phyloP scores from a whole-genome alignment of 805 yeast genomes.

The Saccharomycopsis selenospora region DNA sequence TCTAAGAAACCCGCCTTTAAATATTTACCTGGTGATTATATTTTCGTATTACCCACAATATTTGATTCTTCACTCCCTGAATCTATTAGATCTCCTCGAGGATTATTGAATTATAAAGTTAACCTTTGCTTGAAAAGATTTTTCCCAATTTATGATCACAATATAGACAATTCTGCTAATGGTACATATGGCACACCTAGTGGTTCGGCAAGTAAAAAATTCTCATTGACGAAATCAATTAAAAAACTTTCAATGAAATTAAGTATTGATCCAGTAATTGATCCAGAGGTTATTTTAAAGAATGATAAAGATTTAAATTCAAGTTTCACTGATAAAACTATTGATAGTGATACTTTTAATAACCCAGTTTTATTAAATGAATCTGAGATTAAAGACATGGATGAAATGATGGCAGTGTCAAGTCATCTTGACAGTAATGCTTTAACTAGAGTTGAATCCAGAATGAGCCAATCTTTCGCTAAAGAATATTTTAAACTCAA shows the following conservation, averaged over 20 bases:
- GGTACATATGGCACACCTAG: no score
- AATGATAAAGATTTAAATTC: neutral
- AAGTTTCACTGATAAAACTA: conserved; percentile 1
- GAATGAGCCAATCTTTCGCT: neutral
- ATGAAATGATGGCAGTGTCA: no score
- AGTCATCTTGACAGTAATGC: no score
- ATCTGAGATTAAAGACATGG: neutral
- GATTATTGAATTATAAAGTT: conserved; percentile 38
- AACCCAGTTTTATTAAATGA: neutral
- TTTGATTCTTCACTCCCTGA: conserved; percentile 62
- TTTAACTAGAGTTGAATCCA: neutral
- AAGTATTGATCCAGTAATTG: neutral
- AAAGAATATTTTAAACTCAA: neutral
- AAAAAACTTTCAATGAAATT: conserved; percentile 15
- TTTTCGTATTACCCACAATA: conserved; percentile 56
- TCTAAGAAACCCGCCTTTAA: neutral
- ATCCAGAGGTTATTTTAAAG: neutral
- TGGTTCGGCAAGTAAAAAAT: no score
- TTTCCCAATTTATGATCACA: neutral
- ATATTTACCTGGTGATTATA: conserved; percentile 54
- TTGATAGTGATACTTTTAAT: neutral
- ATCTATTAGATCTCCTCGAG: conserved; percentile 44
- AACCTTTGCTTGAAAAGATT: conserved; percentile 9
- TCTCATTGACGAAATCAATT: conserved; percentile 15
- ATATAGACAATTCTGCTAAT: no score